Conservation (phyloP, 495 filamentous ascomycete genomes). For the Aspergillus heteromorphus region DNA sequence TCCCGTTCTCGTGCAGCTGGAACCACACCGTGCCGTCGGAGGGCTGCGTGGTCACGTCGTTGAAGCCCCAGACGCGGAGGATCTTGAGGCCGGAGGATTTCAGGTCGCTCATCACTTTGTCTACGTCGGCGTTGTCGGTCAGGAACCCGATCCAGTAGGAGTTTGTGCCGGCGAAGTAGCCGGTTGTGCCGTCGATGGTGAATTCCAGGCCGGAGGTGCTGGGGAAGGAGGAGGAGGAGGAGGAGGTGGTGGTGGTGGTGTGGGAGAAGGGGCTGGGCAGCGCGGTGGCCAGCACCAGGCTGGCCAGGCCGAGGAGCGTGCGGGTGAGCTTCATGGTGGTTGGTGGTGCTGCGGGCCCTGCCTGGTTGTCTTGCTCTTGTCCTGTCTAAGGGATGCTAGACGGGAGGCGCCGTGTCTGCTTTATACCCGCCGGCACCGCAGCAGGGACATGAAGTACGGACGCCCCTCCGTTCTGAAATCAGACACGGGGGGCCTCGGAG, state of each 20-base stretch:
- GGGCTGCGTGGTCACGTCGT: constrained; percentile 51
- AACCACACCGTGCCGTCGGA: constrained; percentile 50
- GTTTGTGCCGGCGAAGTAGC: constrained; percentile 66
- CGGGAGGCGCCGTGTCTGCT: not conserved
- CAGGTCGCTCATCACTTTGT: constrained; percentile 47
- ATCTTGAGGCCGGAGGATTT: constrained; percentile 57
- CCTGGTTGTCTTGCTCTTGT: not conserved
- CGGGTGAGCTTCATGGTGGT: constrained; percentile 9
- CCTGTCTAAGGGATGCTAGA: not conserved
- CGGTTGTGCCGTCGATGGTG: constrained; percentile 55
- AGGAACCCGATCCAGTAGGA: constrained; percentile 72
- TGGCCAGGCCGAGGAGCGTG: constrained; percentile 58
- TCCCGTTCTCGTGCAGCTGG: constrained; percentile 50
- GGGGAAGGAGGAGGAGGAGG: not conserved
- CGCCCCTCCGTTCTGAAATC: not conserved
- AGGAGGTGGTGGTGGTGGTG: not conserved
- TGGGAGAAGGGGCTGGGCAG: not conserved
- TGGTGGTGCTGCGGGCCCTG: too few relatives aligned
- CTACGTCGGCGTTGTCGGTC: constrained; percentile 57
- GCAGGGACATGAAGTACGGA: not conserved
- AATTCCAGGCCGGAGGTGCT: constrained; percentile 51
- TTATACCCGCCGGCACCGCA: not conserved
- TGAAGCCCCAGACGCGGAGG: constrained; percentile 70
- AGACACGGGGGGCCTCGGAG: not conserved
- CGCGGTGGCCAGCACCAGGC: constrained; percentile 17